Evolutionary conservation across 352 stramenopile species (phyloP), one percentile per base, ranked within the genome.

Genomic region (Pythium oligandrum): DNA sequence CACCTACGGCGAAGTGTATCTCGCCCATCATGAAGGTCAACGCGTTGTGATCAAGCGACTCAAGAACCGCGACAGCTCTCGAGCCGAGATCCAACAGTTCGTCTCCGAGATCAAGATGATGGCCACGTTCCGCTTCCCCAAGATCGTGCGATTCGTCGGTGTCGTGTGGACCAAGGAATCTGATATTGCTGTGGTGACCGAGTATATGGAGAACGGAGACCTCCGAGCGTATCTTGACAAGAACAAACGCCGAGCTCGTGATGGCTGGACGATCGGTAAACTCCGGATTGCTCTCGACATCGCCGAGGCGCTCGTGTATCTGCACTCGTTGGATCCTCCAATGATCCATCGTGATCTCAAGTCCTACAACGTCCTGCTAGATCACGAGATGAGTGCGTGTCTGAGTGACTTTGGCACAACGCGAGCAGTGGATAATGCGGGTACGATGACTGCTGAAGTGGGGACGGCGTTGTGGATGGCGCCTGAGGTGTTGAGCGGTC

Each of bases 271-370:
- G 0, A 59, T 54, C 4, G 63, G 68, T 44, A 82, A 86, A 52
- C 60, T 90, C 3, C 55, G 67, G 32, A 71, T 89, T 10, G 74
- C 83, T 0, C 61, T 78, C 53, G 66, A 68, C 6, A 56, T 90
- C n/a, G 83, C 70, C 1, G 75, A 63, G 32, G 87, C 82, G 11
- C 67, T 97, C 51, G 60, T 70, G 40, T 96, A 95, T 65, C 66
- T 97, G 45, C 86, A 96, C 60, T 75, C 57, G 12, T 60, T 85
- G 17, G 73, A 62, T 3, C 84, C 83, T 12, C 80, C 82, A 51
- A 64, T 95, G 51, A 73, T 96, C 39, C 87, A 96, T 61, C 83
- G 82, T 17, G 87, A 96, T 57, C 66, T 96, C 40, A 96, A 95
- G 52, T 89, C 83, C 17, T 79, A 81, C 36, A 97, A 95, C 58